Percentiles rank a stretch among this genome's conserved stretches.
Conservation (phyloP, 2,329 filamentous ascomycete species). For the Reticulascus tulasneorum region DNA sequence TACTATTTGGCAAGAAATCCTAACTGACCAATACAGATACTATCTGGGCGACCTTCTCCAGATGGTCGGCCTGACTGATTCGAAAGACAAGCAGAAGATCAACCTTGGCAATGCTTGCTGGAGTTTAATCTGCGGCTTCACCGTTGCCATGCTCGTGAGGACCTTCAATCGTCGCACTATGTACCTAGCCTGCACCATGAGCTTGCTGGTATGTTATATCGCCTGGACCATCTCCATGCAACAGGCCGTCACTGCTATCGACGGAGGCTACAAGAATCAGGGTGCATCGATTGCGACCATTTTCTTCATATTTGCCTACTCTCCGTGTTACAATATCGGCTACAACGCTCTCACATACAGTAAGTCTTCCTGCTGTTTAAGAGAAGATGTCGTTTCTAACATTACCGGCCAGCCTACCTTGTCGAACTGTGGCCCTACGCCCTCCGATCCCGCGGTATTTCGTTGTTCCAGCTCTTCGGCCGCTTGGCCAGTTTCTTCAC, state of each 20-base stretch:
- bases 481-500: conserved; percentile 14
- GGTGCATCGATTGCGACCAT: conserved; percentile 36
- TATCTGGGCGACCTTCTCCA: conserved; percentile 43
- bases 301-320: conserved; percentile 54
- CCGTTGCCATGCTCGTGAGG: conserved; percentile 38
- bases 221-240: conserved; percentile 46
- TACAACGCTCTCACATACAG: conserved; percentile 60
- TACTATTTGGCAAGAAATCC: neutral
- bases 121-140: conserved; percentile 40
- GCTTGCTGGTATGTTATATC: conserved; percentile 40
- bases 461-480: conserved; percentile 30
- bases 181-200: conserved; percentile 44
- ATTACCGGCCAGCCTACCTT: conserved; percentile 38
- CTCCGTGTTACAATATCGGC: conserved; percentile 54
- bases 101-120: conserved; percentile 45
- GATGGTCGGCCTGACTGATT: conserved; percentile 40
- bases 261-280: conserved; percentile 21
- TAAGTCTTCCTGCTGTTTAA: no score
- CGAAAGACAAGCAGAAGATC: conserved; percentile 35
- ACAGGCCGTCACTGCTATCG: conserved; percentile 29
- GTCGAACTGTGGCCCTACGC: conserved; percentile 58
- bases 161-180: conserved; percentile 40
- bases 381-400: conserved; percentile 23
- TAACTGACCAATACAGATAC: conserved; percentile 22
- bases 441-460: conserved; percentile 49